Base-by-base conservation (phyloP, 768 basidiomycete species). In the Leucocoprinus sp. region DNA sequence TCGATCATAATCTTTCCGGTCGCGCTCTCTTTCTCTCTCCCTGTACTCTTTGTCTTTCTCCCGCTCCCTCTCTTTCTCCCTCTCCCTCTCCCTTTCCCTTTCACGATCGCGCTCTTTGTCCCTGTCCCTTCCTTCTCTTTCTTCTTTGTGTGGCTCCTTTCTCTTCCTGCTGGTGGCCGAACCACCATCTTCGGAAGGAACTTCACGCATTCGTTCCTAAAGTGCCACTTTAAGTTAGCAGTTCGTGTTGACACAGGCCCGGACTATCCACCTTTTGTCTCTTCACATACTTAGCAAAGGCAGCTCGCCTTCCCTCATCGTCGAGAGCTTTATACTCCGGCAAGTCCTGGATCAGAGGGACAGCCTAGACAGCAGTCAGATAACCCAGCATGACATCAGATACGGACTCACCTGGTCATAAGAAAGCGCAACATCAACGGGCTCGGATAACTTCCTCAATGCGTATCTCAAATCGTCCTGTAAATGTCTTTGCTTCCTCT, bases 391-490 rank as follows among this genome's bases (percentile, higher is more conserved):
- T 28, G 45, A 24, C 31, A 21, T 19, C 24, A 42, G 42, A 19
- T 37, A 37, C 2, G 28, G 23, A 62, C 80, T 44, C 53, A 89
- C 93, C 54, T 86, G 80, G 54, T 97, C 93, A 56, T 84, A 98
- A 1, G 82, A 60, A 45, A 82, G 58, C 22, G 65, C 77, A 39
- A 93, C 60, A 52, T 95, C 90, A 29, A 97, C 63, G 1, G 88
- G 76, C 39, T 93, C 88, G 0, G 86, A 61, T 5, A 95, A 69
- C 60, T 95, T 95, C 66, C 88, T 92, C 52, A 97, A 70, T 0
- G 93, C 96, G 65, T 98, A 96, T 5, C 96, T 83, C 28, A 99
- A 70, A 57, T 98, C 96, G 62, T 99, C 96, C 57, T 96, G 90
- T 51, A 91, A 64, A 61, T 95, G 87, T 21, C 93, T 76, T 48